Evolutionary conservation across 2,329 filamentous ascomycete genomes (phyloP), one percentile per base, ranked within the genome.

Genomic region (Botryosphaeria agaves): DNA sequence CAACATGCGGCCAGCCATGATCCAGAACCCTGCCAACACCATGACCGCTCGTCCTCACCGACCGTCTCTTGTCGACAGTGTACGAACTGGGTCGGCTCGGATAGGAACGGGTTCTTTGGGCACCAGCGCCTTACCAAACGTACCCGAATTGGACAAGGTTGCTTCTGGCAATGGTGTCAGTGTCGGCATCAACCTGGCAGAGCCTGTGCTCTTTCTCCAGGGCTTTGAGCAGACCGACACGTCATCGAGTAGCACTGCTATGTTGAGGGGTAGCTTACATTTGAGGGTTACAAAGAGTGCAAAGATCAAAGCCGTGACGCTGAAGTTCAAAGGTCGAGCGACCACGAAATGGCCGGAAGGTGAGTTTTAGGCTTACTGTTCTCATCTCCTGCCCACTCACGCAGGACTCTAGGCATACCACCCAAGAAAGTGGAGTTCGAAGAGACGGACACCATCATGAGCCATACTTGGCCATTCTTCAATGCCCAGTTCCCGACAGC

Each of bases 311-410:
- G 77, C 82, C 3, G 70, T 98, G 15, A 84, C 79, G 5, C 62
- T 98, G 31, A 87, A 81, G 44, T 80, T 98, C 41, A 70, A 76
- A 24, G 89, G 87, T 18, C 77, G 74, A 47, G 82, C 84, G 3
- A 71, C 78, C 38, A 95, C 89, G 1, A 84, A 93, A 47, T 98
- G 89, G 89, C 87, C 89, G 11, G 89, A 95, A 59, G 83, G 72
- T 69, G 47, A 33, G 40, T 7, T 3, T 23, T 7, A 23, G 12
- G 9, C 21, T 23, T 23, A 23, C n/a, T n/a, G n/a, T n/a, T n/a
- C n/a, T n/a, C n/a, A n/a, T n/a, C n/a, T n/a, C n/a, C n/a, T n/a
- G n/a, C n/a, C n/a, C n/a, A n/a, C n/a, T n/a, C n/a, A n/a, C n/a
- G n/a, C n/a, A n/a, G n/a, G n/a, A n/a, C n/a, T n/a, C 6, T 29